Evolutionary conservation across 306 rosid genomes (phyloP), one percentile per base, ranked within the genome.

Genomic region (Vigna hirtella): DNA sequence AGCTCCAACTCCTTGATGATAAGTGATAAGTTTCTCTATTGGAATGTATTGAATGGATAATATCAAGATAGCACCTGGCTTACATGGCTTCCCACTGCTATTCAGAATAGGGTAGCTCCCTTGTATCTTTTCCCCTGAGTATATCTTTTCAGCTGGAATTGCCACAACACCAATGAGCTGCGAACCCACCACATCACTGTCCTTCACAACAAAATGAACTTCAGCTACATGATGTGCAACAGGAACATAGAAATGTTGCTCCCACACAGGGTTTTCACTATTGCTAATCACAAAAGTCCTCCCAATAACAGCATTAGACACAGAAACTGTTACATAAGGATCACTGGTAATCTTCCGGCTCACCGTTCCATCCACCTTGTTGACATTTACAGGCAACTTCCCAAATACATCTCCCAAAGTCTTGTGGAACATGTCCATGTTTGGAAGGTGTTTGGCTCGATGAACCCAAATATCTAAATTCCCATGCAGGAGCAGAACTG

Each of bases 361-460:
- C 76, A 85, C 40, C 8, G 80, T 84, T 50, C 94, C 96, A 70
- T 94, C 92, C 20, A 86, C 52, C 83, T 90, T 90, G 82, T 74
- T 86, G 70, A 80, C 87, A 80, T 34, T 34, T 34, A 87, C 91
- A 24, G 94, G 93, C 26, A 91, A 81, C 38, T 4, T 89, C 30
- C 83, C 53, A 75, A 95, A 83, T 88, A 95, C 8, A 73, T 90
- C 97, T 49, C 93, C 98, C 63, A 93, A 81, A 34, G 98, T 93
- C 72, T 86, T 95, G 81, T 95, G 99, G 82, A 95, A 95, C 98
- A 91, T 91, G 85, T 95, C 99, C 98, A 93, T 87, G 79, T 95
- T 95, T 5, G 99, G 99, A 83, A 95, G 97, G 79, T 91, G 81
- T 30, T 51, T 83, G 16, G 99, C 99, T 45, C 77, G 84, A 72